These are phyloP conservation scores for Zygosaccharomyces bailii DNA, from an alignment of 805 yeast genomes.

Conservation along the genomic window DNA sequence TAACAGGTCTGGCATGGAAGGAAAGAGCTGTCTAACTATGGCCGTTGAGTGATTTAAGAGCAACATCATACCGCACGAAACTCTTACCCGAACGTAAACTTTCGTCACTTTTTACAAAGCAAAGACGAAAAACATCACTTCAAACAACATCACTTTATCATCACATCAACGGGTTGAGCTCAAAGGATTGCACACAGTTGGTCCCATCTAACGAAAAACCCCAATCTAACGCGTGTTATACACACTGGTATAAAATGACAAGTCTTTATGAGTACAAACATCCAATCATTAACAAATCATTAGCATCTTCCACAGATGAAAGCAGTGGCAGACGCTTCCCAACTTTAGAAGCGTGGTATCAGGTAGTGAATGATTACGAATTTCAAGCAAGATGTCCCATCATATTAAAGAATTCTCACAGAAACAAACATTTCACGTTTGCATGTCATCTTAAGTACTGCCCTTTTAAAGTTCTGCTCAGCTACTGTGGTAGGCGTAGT, in stretches of 20 bases:
- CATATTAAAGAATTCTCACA: slow-evolving; percentile 36
- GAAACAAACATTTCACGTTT: slow-evolving; percentile 37
- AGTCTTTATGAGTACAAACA: slow-evolving; percentile 36
- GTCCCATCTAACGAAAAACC: slow-evolving; percentile 21
- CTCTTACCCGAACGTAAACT: too few relatives aligned
- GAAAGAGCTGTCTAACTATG: too few relatives aligned
- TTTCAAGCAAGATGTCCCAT: slow-evolving; percentile 37
- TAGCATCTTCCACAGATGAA: slow-evolving; percentile 27
- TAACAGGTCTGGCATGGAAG: too few relatives aligned
- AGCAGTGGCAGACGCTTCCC: slow-evolving; percentile 26
- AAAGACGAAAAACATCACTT: slow-evolving; percentile 6
- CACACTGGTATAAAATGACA: slow-evolving; percentile 24
- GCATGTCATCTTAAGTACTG: slow-evolving; percentile 37
- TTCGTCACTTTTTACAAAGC: slow-evolving; percentile 3
- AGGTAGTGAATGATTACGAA: slow-evolving; percentile 36
- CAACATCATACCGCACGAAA: too few relatives aligned
- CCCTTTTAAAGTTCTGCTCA: slow-evolving; percentile 33
- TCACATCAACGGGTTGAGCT: slow-evolving; percentile 4
- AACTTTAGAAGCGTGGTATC: slow-evolving; percentile 34
- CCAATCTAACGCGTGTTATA: slow-evolving; percentile 5
- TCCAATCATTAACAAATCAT: slow-evolving; percentile 33
- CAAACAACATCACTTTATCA: slow-evolving; percentile 10
- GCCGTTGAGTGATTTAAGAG: too few relatives aligned
- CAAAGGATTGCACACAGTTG: slow-evolving; percentile 1
- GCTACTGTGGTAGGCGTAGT: slow-evolving; percentile 29